phyloP scores from a whole-genome alignment of 179 eudicot genomes.

The Heliamphora pulchella region DNA sequence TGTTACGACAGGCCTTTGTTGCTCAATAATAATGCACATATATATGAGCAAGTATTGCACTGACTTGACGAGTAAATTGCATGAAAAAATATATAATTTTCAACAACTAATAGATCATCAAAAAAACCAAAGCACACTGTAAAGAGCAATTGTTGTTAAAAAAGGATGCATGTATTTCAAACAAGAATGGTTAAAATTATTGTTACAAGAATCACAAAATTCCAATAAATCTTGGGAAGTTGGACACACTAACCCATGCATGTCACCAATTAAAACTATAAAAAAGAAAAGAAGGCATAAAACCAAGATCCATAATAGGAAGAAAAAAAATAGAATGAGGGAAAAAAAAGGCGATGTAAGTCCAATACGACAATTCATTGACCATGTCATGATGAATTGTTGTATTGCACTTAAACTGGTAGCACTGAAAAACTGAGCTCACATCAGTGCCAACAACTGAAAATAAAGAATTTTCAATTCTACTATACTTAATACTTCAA shows the following conservation, averaged over 20 bases:
- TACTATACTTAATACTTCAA: too few relatives aligned
- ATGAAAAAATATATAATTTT: not conserved
- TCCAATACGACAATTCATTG: not conserved
- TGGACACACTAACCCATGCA: not conserved
- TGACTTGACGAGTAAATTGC: not conserved
- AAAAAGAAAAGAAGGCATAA: too few relatives aligned
- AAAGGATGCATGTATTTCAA: not conserved
- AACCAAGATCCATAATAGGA: too few relatives aligned
- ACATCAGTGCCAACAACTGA: not conserved
- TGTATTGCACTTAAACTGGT: not conserved
- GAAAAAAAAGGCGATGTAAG: too few relatives aligned
- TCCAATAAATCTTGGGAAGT: not conserved
- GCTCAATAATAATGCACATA: not conserved
- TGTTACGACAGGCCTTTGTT: not conserved
- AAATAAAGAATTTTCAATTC: not conserved
- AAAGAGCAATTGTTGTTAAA: not conserved
- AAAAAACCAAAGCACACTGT: not conserved
- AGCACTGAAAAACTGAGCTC: not conserved
- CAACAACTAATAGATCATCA: not conserved
- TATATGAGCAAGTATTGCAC: not conserved
- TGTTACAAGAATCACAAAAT: not conserved
- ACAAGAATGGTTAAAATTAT: not conserved
- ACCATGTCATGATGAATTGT: not conserved
- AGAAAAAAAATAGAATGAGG: too few relatives aligned
- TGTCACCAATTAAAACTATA: not conserved